Percentiles rank a stretch among this genome's conserved stretches.
These are phyloP conservation scores for Ceratocystis ficicola DNA, from an alignment of 2,329 filamentous ascomycete genomes.

Conservation along the genomic window DNA sequence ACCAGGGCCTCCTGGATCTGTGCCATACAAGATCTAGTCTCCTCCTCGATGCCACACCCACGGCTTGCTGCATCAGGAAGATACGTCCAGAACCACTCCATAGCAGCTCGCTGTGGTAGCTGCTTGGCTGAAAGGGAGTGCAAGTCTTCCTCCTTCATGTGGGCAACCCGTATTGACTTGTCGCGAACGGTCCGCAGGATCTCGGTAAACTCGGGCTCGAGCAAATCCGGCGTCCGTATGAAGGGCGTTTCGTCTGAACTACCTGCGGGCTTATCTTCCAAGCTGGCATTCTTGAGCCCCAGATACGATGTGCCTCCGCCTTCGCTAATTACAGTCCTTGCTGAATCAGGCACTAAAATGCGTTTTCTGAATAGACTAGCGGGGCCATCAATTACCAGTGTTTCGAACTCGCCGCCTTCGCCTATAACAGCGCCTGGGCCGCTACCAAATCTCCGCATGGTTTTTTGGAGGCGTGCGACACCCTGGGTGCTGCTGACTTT, in stretches of 20 bases:
- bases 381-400: slow-evolving; percentile 74
- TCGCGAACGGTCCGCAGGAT: slow-evolving; percentile 30
- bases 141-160: slow-evolving; percentile 1
- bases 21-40: slow-evolving; percentile 38
- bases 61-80: slow-evolving; percentile 26
- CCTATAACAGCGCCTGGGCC: slow-evolving; percentile 58
- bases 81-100: slow-evolving; percentile 33
- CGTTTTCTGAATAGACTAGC: slow-evolving; percentile 55
- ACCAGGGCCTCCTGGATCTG: slow-evolving; percentile 35
- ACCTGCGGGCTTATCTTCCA: slow-evolving; percentile 34
- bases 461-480: slow-evolving; percentile 37
- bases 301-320: slow-evolving; percentile 70
- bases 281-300: slow-evolving; percentile 45
- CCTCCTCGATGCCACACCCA: slow-evolving; percentile 33
- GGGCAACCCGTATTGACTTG: slow-evolving; percentile 10
- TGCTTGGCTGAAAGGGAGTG: slow-evolving; percentile 21
- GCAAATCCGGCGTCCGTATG: slow-evolving; percentile 48
- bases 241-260: slow-evolving; percentile 18
- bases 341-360: slow-evolving; percentile 49
- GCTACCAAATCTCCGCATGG: slow-evolving; percentile 53
- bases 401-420: slow-evolving; percentile 95
- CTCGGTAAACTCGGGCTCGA: slow-evolving; percentile 50
- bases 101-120: slow-evolving; percentile 7
- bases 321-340: slow-evolving; percentile 45
- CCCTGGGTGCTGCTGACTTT: slow-evolving; percentile 53